These are phyloP conservation scores for Macadamia integrifolia DNA, from an alignment of 164 flowering plant genomes.

Conservation along the genomic window DNA sequence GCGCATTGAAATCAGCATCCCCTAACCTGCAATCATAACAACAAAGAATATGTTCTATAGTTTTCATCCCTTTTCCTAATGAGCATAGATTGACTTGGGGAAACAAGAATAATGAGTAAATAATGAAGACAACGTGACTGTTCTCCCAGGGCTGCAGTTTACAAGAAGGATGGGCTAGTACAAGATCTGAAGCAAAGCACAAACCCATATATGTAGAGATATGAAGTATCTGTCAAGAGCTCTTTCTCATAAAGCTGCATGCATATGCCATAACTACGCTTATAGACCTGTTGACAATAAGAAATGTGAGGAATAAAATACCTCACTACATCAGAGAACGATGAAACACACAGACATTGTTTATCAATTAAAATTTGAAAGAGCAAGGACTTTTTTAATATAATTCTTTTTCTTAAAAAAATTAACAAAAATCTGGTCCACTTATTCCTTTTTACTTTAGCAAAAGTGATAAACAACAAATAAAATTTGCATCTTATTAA, in stretches of 20 bases:
- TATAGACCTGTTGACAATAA: slow-evolving; percentile 64
- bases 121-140: background rate
- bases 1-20: slow-evolving; percentile 53
- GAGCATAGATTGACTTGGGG: background rate
- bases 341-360: background rate
- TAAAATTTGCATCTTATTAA: too few relatives aligned
- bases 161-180: background rate
- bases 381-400: too few relatives aligned
- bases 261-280: slow-evolving; percentile 85
- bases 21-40: slow-evolving; percentile 44
- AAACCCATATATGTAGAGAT: slow-evolving; percentile 82
- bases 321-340: too few relatives aligned
- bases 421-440: too few relatives aligned
- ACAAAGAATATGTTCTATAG: background rate
- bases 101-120: background rate
- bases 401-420: too few relatives aligned
- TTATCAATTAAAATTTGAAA: too few relatives aligned
- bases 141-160: background rate
- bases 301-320: background rate
- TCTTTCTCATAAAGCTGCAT: slow-evolving; percentile 91
- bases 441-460: too few relatives aligned
- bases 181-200: slow-evolving; percentile 6
- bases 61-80: background rate
- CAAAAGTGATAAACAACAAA: too few relatives aligned
- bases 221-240: slow-evolving; percentile 72